phyloP scores from a whole-genome alignment of 768 basidiomycete genomes.

The Hypholoma sublateritium region DNA sequence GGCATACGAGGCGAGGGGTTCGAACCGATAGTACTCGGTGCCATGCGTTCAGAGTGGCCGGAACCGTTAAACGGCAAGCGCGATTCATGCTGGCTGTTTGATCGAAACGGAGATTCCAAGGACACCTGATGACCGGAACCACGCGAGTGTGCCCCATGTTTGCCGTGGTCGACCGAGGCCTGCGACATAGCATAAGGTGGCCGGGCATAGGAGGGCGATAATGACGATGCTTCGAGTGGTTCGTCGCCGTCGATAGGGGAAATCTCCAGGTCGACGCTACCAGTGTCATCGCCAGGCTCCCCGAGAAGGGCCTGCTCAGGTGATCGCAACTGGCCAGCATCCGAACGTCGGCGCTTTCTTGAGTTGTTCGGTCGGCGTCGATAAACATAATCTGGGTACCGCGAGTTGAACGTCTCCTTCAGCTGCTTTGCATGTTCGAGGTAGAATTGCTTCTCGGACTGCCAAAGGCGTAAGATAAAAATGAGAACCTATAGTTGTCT shows the following conservation, averaged over 20 bases:
- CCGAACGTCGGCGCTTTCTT: constrained; percentile 53
- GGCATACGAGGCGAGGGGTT: constrained; percentile 20
- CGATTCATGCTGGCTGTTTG: constrained; percentile 24
- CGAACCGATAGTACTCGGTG: constrained; percentile 11
- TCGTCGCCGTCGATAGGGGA: constrained; percentile 38
- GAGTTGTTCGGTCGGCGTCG: constrained; percentile 86
- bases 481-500: constrained; percentile 12
- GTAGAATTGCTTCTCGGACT: constrained; percentile 87
- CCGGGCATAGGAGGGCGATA: constrained; percentile 25
- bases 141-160: constrained; percentile 26
- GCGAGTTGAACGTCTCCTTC: constrained; percentile 83
- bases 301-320: constrained; percentile 28
- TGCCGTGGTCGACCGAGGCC: constrained; percentile 23
- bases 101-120: constrained; percentile 22
- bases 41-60: constrained; percentile 17
- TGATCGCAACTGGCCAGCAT: constrained; percentile 25
- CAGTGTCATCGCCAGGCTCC: constrained; percentile 31
- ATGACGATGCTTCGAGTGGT: constrained; percentile 19
- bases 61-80: constrained; percentile 22
- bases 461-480: constrained; percentile 10
- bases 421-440: constrained; percentile 83
- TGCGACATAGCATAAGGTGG: constrained; percentile 26
- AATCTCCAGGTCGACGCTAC: constrained; percentile 33
- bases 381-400: constrained; percentile 90
- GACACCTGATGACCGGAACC: constrained; percentile 22